Evolutionary conservation across 2,329 filamentous ascomycete genomes (phyloP), one percentile per base, ranked within the genome.

Genomic region (Trichoderma pleuroti): DNA sequence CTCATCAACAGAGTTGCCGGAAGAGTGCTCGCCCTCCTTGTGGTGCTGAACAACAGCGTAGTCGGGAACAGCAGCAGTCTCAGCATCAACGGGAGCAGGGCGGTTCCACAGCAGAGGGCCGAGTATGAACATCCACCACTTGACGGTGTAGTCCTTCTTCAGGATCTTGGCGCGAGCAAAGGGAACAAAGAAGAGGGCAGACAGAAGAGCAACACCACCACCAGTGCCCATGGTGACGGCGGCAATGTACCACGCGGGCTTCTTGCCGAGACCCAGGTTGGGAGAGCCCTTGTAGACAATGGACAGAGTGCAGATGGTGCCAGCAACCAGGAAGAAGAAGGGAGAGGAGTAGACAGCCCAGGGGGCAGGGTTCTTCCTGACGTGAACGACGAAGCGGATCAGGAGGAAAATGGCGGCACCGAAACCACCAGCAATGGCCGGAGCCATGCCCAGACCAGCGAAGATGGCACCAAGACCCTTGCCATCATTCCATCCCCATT

Each of bases 261-360:
- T 91, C 81, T 90, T 87, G 82, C 82, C 84, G 32, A 93, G 83
- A 26, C 86, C 85, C 34, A 92, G 86, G 71, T 84, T 89, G 28
- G 92, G 91, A 11, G 91, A 93, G 36, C 92, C 92, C 85, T 94
- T 93, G 86, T 93, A 93, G 75, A 94, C 91, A 75, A 94, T 89
- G 56, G 90, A 93, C 6, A 94, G 85, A 0, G 91, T 92, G 82
- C 91, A 93, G 76, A 94, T 82, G 71, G 90, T 92, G 69, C 86
- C 90, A 70, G 92, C 91, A 71, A 94, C 87, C 70, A 93, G 87
- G 86, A 94, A 94, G 83, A 90, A 94, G 82, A 92, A 88, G 11
- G 92, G 92, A 2, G 91, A 90, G 65, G 87, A 90, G 82, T 85
- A 93, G 68, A 94, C 87, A 30, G 91, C 91, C 91, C 90, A 93